A percentile compares a stretch with the other conserved stretches of the same genome.
phyloP scores from a whole-genome alignment of 129 eudicot genomes.

The Ambrosia artemisiifolia region DNA sequence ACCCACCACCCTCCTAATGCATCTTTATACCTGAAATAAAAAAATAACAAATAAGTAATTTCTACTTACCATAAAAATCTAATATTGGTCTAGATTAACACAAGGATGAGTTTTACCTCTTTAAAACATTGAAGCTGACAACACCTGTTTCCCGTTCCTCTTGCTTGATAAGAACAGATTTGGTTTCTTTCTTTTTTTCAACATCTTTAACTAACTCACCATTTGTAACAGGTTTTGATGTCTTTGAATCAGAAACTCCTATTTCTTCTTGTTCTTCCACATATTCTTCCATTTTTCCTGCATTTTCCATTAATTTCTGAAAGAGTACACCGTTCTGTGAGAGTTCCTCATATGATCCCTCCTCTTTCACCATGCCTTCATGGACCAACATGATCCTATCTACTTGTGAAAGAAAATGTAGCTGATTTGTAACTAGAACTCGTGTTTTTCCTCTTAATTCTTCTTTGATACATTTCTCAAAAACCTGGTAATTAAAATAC shows the following conservation, averaged over 20 bases:
- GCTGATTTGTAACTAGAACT: constrained; percentile 90
- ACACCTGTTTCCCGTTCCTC: constrained; percentile 96
- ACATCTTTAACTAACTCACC: constrained; percentile 45
- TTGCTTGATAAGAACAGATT: constrained; percentile 82
- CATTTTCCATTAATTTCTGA: constrained; percentile 92
- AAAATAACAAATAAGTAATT: not conserved
- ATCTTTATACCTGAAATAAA: constrained; percentile 64
- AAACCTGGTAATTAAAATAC: constrained; percentile 51
- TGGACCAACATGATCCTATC: constrained; percentile 78
- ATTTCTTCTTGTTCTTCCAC: constrained; percentile 51
- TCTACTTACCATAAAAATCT: not conserved
- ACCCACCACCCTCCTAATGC: constrained; percentile 95
- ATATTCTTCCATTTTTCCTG: constrained; percentile 94
- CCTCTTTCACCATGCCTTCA: constrained; percentile 90
- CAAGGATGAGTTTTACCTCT: constrained; percentile 43
- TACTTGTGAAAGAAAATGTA: constrained; percentile 94
- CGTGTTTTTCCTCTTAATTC: constrained; percentile 83
- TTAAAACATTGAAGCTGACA: constrained; percentile 71
- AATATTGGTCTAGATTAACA: not conserved
- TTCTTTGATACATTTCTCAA: constrained; percentile 78
- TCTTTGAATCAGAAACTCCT: constrained; percentile 30
- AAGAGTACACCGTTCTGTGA: constrained; percentile 63
- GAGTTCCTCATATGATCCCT: constrained; percentile 88
- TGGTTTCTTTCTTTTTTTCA: constrained; percentile 51
- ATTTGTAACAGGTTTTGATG: constrained; percentile 39